phyloP scores from a whole-genome alignment of 106 monocot species.

The Dioscorea alata region DNA sequence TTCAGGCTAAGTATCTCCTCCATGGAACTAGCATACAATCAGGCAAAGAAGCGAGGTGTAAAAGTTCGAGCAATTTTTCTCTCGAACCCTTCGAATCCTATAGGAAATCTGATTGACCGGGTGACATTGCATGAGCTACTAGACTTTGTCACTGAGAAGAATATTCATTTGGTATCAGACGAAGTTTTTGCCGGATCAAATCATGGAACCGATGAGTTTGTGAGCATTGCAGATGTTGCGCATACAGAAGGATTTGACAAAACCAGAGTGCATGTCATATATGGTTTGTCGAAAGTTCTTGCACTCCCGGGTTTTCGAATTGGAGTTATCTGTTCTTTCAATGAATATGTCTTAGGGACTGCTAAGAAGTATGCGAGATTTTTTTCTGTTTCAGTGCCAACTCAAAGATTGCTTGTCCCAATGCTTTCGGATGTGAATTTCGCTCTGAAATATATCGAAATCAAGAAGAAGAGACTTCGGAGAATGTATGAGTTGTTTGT shows the following conservation, averaged over 20 bases:
- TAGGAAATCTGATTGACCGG: too few species aligned
- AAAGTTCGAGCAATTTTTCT: too few species aligned
- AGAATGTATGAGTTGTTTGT: too few species aligned
- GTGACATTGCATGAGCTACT: too few species aligned
- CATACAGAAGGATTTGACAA: conserved; percentile 65
- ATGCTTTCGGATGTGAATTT: conserved; percentile 36
- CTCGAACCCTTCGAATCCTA: too few species aligned
- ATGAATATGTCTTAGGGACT: conserved; percentile 64
- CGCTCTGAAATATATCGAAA: too few species aligned
- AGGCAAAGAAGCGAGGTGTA: too few species aligned
- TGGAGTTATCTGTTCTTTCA: conserved; percentile 81
- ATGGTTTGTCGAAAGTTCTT: conserved; percentile 91
- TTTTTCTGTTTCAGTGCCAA: conserved; percentile 66
- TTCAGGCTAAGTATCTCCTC: conserved; percentile 67
- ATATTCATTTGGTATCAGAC: conserved; percentile 94
- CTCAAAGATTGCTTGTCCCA: conserved; percentile 56
- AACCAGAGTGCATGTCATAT: conserved; percentile 86
- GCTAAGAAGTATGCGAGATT: conserved; percentile 68
- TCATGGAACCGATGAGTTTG: conserved; percentile 52
- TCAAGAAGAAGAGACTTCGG: too few species aligned
- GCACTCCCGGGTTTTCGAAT: conserved; percentile 79
- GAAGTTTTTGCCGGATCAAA: conserved; percentile 90
- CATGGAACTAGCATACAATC: conserved; percentile 30
- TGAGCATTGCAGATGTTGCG: conserved; percentile 66
- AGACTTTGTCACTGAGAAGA: conserved; percentile 22